These are phyloP conservation scores for Phytopythium cucurbitacearum DNA, from an alignment of 352 stramenopile species.

Conservation along the genomic window DNA sequence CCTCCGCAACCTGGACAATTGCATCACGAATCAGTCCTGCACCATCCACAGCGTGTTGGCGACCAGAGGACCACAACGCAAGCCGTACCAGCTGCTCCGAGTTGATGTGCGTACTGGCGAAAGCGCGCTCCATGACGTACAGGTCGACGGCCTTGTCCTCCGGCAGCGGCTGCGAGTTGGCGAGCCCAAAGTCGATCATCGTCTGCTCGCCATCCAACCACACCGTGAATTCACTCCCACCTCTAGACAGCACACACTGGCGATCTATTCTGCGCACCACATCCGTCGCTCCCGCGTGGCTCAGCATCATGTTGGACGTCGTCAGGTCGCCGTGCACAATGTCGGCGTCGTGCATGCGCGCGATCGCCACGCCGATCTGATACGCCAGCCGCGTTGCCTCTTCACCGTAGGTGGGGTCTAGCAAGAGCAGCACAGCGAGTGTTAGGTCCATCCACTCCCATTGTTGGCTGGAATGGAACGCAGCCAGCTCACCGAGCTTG, in stretches of 20 bases:
- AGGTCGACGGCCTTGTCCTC: conserved; percentile 93
- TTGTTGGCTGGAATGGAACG: not conserved
- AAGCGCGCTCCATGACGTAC: conserved; percentile 92
- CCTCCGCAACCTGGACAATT: conserved; percentile 54
- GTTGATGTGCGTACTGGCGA: conserved; percentile 87
- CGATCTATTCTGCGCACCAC: conserved; percentile 32
- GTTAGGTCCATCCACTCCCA: not conserved
- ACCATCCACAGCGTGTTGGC: too few relatives aligned
- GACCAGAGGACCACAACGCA: too few relatives aligned
- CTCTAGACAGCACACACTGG: not conserved
- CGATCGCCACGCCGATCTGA: conserved; percentile 85
- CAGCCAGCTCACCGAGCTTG: conserved; percentile 28
- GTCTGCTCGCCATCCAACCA: conserved; percentile 27
- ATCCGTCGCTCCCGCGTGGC: conserved; percentile 49
- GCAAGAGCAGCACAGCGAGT: not conserved
- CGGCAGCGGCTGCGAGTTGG: conserved; percentile 73
- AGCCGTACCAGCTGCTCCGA: conserved; percentile 64
- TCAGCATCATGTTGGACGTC: conserved; percentile 93
- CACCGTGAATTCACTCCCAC: conserved; percentile 2
- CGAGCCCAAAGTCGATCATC: conserved; percentile 85
- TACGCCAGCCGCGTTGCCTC: conserved; percentile 67
- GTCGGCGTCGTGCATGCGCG: conserved; percentile 89
- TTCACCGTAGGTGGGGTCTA: conserved; percentile 47
- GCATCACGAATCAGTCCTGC: too few relatives aligned
- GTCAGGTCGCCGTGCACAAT: conserved; percentile 93